These are phyloP conservation scores for sorghum (Sorghum bicolor) DNA, from an alignment of 176 grass and related monocot genomes.

Conservation along the genomic window Sorghum_bicolor_NCBIv3 NC_012872.2:4816001-4816500, in stretches of 20 bases:
- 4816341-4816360: slow-evolving; percentile 53
- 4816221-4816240: slow-evolving; percentile 70
- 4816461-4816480: neutral
- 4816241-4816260: slow-evolving; percentile 43
- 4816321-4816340: slow-evolving; percentile 63
- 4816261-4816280: slow-evolving; percentile 51
- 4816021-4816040: too few species aligned
- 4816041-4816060: neutral
- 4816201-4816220: slow-evolving; percentile 43
- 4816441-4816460: neutral
- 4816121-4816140: slow-evolving; percentile 77
- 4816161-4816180: slow-evolving; percentile 34
- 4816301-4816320: slow-evolving; percentile 60
- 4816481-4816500: slow-evolving; percentile 48
- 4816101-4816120: slow-evolving; percentile 47
- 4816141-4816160: slow-evolving; percentile 73
- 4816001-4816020: neutral
- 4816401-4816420: neutral
- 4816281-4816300: slow-evolving; percentile 39
- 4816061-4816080: slow-evolving; percentile 42
- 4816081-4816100: slow-evolving; percentile 55
- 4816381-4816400: neutral
- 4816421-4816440: neutral
- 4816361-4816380: neutral
- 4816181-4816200: slow-evolving; percentile 40